These are phyloP conservation scores for Xanthoconium separans DNA, from an alignment of 1,284 basidiomycete species.

Conservation along the genomic window DNA sequence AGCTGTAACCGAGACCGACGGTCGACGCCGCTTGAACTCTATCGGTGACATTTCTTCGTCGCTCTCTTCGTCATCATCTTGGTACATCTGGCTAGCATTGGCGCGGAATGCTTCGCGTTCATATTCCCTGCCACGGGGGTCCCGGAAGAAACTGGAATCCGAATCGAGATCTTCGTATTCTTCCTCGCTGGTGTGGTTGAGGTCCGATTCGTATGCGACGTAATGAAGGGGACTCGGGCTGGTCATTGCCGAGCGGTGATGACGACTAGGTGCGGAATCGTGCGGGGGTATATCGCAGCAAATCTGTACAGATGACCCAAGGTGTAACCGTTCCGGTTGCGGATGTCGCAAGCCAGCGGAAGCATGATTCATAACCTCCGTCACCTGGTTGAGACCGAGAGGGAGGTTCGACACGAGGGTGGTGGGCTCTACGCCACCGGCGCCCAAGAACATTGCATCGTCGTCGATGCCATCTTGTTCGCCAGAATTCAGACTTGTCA, in stretches of 20 bases:
- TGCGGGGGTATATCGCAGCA: slow-evolving; percentile 27
- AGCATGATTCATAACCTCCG: slow-evolving; percentile 29
- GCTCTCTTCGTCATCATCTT: slow-evolving; percentile 37
- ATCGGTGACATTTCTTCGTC: slow-evolving; percentile 34
- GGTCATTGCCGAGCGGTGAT: slow-evolving; percentile 34
- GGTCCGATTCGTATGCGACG: slow-evolving; percentile 35
- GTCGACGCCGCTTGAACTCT: slow-evolving; percentile 38
- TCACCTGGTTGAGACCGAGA: slow-evolving; percentile 34
- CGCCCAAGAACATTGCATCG: slow-evolving; percentile 50
- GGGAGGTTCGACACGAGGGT: slow-evolving; percentile 41
- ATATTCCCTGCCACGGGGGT: slow-evolving; percentile 21
- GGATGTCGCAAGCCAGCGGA: slow-evolving; percentile 24
- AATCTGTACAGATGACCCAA: slow-evolving; percentile 20
- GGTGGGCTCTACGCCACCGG: slow-evolving; percentile 49
- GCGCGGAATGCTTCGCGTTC: slow-evolving; percentile 26
- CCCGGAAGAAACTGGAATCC: slow-evolving; percentile 37
- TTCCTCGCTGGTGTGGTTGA: slow-evolving; percentile 28
- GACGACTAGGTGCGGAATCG: slow-evolving; percentile 28
- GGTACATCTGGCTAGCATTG: slow-evolving; percentile 35
- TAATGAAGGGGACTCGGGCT: slow-evolving; percentile 45
- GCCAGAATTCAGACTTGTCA: slow-evolving; percentile 52
- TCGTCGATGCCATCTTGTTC: slow-evolving; percentile 43
- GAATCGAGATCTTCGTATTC: slow-evolving; percentile 34
- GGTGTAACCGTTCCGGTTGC: slow-evolving; percentile 29
- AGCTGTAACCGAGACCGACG: slow-evolving; percentile 33